These are phyloP conservation scores for Trichoderma atroviride DNA, from an alignment of 2,329 filamentous ascomycete genomes.

Conservation along the genomic window DNA sequence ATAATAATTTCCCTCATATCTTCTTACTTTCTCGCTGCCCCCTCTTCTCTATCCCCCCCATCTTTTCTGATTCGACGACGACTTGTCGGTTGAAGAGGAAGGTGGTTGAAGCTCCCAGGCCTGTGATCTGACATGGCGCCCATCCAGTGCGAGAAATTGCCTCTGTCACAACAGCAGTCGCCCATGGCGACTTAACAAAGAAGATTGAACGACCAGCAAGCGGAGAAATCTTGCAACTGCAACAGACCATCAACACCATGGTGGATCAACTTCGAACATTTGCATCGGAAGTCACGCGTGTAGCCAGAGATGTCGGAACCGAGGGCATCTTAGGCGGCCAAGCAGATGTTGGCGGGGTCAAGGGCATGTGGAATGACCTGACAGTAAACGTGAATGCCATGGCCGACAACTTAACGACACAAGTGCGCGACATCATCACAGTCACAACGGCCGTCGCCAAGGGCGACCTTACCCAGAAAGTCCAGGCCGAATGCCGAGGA, in stretches of 20 bases:
- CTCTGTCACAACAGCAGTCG: conserved; percentile 80
- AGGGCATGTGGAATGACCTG: conserved; percentile 87
- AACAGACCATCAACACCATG: conserved; percentile 89
- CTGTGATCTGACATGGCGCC: conserved; percentile 14
- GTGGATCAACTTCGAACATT: conserved; percentile 83
- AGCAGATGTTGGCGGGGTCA: conserved; percentile 79
- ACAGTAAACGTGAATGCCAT: conserved; percentile 87
- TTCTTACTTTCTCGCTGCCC: neutral
- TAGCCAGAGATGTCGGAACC: conserved; percentile 81
- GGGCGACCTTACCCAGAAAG: conserved; percentile 95
- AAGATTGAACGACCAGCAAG: conserved; percentile 81
- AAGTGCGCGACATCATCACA: conserved; percentile 93
- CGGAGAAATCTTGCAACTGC: conserved; percentile 79
- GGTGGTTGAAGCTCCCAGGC: neutral
- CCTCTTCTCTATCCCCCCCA: neutral
- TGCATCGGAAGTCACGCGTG: conserved; percentile 80
- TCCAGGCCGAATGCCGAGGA: conserved; percentile 87
- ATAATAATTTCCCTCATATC: neutral
- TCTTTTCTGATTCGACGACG: neutral
- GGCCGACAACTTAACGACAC: conserved; percentile 83
- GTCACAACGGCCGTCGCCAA: conserved; percentile 72
- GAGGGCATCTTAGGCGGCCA: conserved; percentile 82
- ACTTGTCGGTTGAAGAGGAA: neutral
- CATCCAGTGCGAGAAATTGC: conserved; percentile 75
- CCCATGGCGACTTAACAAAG: conserved; percentile 79